Evolutionary conservation across 805 yeast species (phyloP).

Genomic region (Saturnispora quitensis): DNA sequence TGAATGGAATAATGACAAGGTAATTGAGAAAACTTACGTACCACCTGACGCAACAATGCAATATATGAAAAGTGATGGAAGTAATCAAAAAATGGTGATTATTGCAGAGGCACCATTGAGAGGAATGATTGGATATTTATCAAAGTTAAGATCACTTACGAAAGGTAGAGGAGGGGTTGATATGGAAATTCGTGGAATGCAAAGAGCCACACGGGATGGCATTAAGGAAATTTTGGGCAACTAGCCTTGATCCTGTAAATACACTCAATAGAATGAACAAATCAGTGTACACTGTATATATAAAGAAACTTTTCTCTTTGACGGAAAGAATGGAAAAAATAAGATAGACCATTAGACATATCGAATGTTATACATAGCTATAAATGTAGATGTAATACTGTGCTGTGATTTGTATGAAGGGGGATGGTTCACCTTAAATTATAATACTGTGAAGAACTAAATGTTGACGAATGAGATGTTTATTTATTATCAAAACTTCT

Average conservation of each 20-base stretch:
- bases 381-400: not conserved
- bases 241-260: not conserved
- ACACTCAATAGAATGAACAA: not conserved
- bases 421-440: not conserved
- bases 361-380: not conserved
- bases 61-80: slow-evolving; percentile 19
- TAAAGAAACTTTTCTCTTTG: not conserved
- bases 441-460: not conserved
- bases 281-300: not conserved
- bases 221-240: slow-evolving; percentile 27
- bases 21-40: slow-evolving; percentile 54
- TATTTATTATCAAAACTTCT: slow-evolving; percentile 25
- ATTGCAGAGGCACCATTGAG: slow-evolving; percentile 77
- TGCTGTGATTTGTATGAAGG: not conserved
- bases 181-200: slow-evolving; percentile 72
- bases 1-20: slow-evolving; percentile 37
- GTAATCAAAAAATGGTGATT: slow-evolving; percentile 42
- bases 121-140: slow-evolving; percentile 85
- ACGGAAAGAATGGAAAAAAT: not conserved
- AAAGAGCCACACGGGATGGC: slow-evolving; percentile 49
- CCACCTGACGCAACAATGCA: slow-evolving; percentile 69
- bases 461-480: not conserved
- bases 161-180: slow-evolving; percentile 82
- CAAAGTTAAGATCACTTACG: slow-evolving; percentile 69
- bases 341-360: not conserved